These are phyloP conservation scores for Mycena albidolilacea DNA, from an alignment of 768 basidiomycete genomes.

Conservation along the genomic window DNA sequence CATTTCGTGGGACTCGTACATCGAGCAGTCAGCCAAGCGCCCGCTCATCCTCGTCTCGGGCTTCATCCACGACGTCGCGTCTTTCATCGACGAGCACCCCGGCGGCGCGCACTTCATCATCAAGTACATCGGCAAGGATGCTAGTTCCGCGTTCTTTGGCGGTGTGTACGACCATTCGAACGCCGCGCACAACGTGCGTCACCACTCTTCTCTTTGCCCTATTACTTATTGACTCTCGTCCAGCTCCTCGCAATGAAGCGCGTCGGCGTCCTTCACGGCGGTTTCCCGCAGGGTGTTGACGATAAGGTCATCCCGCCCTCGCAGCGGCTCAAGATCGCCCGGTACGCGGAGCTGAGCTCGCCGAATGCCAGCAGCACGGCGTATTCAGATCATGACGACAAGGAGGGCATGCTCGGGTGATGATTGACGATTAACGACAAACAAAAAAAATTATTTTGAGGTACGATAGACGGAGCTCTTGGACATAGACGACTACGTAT, in stretches of 20 bases:
- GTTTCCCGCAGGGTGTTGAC: slow-evolving; percentile 69
- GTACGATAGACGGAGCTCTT: slow-evolving; percentile 30
- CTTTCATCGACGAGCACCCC: slow-evolving; percentile 93
- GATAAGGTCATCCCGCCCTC: slow-evolving; percentile 80
- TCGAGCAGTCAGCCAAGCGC: slow-evolving; percentile 82
- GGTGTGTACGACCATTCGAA: slow-evolving; percentile 93
- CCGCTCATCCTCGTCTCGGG: slow-evolving; percentile 91
- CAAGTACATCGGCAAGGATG: slow-evolving; percentile 92
- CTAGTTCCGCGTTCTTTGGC: slow-evolving; percentile 95
- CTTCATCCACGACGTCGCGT: slow-evolving; percentile 92
- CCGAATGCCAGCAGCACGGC: slow-evolving; percentile 69
- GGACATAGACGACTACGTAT: slow-evolving; percentile 10
- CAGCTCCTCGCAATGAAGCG: slow-evolving; percentile 76
- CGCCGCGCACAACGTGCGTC: slow-evolving; percentile 85
- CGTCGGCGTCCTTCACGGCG: slow-evolving; percentile 74
- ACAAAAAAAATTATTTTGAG: slow-evolving; percentile 20
- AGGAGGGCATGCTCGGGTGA: slow-evolving; percentile 35
- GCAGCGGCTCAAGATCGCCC: slow-evolving; percentile 79
- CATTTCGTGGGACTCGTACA: slow-evolving; percentile 89
- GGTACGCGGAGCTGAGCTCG: slow-evolving; percentile 72
- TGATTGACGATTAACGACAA: neutral
- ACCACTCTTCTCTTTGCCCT: neutral
- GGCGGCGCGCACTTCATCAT: slow-evolving; percentile 90
- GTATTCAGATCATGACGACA: slow-evolving; percentile 57
- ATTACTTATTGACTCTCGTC: neutral